Evolutionary conservation across 2,329 filamentous ascomycete species (phyloP).

Genomic region (Alternaria sp.): DNA sequence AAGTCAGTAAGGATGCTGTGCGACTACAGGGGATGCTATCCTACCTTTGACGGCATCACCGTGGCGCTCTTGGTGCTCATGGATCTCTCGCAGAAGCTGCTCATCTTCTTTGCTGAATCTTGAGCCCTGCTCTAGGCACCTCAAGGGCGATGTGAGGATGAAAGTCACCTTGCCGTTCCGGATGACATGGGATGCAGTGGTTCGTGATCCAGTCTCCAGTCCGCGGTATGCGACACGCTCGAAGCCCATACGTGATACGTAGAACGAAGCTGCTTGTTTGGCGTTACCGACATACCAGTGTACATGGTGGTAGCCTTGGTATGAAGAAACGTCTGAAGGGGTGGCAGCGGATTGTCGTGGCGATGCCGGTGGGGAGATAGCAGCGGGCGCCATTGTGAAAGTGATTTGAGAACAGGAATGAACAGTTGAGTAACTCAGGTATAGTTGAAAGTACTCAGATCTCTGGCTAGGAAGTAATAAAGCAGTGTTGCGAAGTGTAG

Average conservation of each 20-base stretch:
- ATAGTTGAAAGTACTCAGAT: neutral
- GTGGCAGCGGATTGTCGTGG: conserved; percentile 29
- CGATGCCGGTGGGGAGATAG: conserved; percentile 53
- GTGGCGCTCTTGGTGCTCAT: conserved; percentile 82
- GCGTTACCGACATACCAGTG: conserved; percentile 98
- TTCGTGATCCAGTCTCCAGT: conserved; percentile 84
- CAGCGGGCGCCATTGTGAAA: conserved; percentile 39
- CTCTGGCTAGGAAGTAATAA: neutral
- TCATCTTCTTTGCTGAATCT: conserved; percentile 62
- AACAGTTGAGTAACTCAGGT: neutral
- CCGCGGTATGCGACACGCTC: conserved; percentile 81
- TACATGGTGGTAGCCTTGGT: conserved; percentile 89
- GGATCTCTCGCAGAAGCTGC: conserved; percentile 72
- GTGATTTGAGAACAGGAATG: neutral
- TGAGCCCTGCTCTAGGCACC: conserved; percentile 51
- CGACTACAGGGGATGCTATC: neutral
- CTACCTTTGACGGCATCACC: conserved; percentile 83
- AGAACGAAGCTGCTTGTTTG: conserved; percentile 91
- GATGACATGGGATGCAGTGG: conserved; percentile 83
- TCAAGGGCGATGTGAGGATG: conserved; percentile 81
- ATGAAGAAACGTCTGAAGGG: conserved; percentile 55
- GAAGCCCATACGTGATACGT: conserved; percentile 87
- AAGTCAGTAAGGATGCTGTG: conserved; percentile 9
- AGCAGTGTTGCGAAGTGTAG: neutral
- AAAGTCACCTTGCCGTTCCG: conserved; percentile 78